Conservation (phyloP, 306 rosid genomes). For the Vicia sativa region DNA sequence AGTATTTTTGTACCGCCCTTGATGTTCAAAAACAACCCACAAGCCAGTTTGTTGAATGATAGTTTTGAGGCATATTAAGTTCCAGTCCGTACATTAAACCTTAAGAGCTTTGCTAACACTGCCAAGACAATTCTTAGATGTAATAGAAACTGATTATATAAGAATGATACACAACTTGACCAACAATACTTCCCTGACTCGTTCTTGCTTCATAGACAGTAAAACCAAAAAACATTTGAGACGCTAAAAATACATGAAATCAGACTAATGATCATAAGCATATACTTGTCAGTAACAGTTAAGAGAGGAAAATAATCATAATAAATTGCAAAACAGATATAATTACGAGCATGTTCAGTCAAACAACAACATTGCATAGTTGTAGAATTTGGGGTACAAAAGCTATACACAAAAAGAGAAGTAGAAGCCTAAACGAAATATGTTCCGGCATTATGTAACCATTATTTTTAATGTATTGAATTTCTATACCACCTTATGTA, state of each 20-base stretch:
- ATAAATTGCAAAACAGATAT: constrained; percentile 13
- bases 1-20: constrained; percentile 3
- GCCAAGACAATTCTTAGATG: constrained; percentile 22
- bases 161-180: constrained; percentile 19
- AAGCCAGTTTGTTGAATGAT: constrained; percentile 3
- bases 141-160: background rate
- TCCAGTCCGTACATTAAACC: constrained; percentile 6
- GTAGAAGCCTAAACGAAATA: constrained; percentile 28
- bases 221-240: background rate
- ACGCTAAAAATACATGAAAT: constrained; percentile 5
- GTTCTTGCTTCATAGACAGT: constrained; percentile 1
- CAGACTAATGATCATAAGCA: constrained; percentile 13
- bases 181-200: constrained; percentile 13
- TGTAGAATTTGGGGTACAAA: constrained; percentile 22
- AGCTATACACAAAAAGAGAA: constrained; percentile 17
- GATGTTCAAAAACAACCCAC: constrained; percentile 1
- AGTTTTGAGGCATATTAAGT: background rate
- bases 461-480: constrained; percentile 67
- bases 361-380: constrained; percentile 18
- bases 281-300: constrained; percentile 2
- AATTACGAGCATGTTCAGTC: constrained; percentile 12
- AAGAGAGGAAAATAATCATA: constrained; percentile 3
- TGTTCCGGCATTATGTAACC: constrained; percentile 41
- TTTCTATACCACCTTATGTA: constrained; percentile 90
- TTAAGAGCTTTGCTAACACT: constrained; percentile 20